Evolutionary conservation across 331 rosid species (phyloP).

Genomic region (Arachis monticola): DNA sequence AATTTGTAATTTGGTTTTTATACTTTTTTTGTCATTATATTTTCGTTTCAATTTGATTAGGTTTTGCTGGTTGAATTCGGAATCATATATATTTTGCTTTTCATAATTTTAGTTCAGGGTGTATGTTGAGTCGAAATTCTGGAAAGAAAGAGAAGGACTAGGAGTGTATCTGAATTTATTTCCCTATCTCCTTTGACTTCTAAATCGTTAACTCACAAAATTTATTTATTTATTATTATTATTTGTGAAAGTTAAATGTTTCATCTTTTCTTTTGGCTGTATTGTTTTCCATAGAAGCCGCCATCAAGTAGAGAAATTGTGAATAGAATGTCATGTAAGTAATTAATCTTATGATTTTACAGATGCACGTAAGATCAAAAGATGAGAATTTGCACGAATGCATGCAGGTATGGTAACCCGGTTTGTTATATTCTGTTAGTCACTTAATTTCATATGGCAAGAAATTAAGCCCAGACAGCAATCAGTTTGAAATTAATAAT

Average conservation of each 20-base stretch:
- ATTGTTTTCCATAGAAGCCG: slow-evolving; percentile 25
- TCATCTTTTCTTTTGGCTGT: slow-evolving; percentile 7
- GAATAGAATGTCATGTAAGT: slow-evolving; percentile 4
- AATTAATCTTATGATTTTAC: slow-evolving; percentile 53
- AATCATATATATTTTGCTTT: too few relatives aligned
- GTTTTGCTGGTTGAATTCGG: too few relatives aligned
- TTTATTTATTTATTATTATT: neutral
- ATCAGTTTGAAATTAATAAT: neutral
- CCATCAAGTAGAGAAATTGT: neutral
- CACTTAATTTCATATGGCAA: neutral
- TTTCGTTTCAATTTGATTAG: too few relatives aligned
- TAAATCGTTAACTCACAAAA: too few relatives aligned
- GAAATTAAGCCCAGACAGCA: neutral
- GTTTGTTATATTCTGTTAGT: neutral
- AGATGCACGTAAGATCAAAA: slow-evolving; percentile 85
- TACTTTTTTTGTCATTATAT: too few relatives aligned
- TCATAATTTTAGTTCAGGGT: neutral
- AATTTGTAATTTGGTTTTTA: too few relatives aligned
- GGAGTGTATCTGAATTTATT: too few relatives aligned
- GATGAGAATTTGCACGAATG: slow-evolving; percentile 73
- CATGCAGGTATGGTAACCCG: slow-evolving; percentile 65
- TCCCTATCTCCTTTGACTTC: too few relatives aligned
- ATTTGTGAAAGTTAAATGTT: slow-evolving; percentile 2
- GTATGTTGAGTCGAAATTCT: too few relatives aligned
- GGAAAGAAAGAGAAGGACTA: too few relatives aligned